Evolutionary conservation across 2,329 filamentous ascomycete genomes (phyloP).

Genomic region (Paracamarosporium sp.): DNA sequence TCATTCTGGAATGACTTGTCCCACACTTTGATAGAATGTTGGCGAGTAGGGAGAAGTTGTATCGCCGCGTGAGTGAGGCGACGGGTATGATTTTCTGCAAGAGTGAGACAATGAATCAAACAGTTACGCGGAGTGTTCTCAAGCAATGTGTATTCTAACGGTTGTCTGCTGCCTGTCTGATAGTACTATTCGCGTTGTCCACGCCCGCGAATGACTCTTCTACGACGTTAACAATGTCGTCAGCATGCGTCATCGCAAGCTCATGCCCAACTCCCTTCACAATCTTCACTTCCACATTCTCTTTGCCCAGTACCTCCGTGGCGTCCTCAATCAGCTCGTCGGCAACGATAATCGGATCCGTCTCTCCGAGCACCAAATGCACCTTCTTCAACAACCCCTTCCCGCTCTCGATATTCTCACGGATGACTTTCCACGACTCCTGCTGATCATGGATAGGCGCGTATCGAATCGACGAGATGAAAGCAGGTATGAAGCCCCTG

Average conservation of each 20-base stretch:
- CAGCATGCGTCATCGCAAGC: slow-evolving; percentile 67
- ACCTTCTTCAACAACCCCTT: slow-evolving; percentile 57
- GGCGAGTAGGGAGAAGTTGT: no score
- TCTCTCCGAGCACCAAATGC: slow-evolving; percentile 69
- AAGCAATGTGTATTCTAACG: no score
- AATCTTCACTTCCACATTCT: slow-evolving; percentile 64
- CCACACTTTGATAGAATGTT: no score
- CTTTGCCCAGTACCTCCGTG: slow-evolving; percentile 60
- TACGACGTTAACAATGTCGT: slow-evolving; percentile 64
- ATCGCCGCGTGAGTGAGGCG: no score
- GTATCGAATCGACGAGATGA: slow-evolving; percentile 73
- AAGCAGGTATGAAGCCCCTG: slow-evolving; percentile 71
- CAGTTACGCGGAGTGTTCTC: no score
- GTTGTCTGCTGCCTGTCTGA: no score
- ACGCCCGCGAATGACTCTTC: slow-evolving; percentile 26
- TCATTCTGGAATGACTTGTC: no score
- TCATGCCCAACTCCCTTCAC: slow-evolving; percentile 71
- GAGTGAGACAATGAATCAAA: no score
- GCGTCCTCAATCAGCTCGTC: slow-evolving; percentile 71
- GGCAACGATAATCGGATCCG: slow-evolving; percentile 71
- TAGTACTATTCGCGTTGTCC: no score
- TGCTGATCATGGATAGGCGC: slow-evolving; percentile 73
- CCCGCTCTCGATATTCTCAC: slow-evolving; percentile 43
- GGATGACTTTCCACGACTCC: slow-evolving; percentile 66
- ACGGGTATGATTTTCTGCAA: no score